A percentile compares a stretch with the other conserved stretches of the same genome.
Conservation (phyloP, 139 green algal genomes). For the Tetraselmis chui region DNA sequence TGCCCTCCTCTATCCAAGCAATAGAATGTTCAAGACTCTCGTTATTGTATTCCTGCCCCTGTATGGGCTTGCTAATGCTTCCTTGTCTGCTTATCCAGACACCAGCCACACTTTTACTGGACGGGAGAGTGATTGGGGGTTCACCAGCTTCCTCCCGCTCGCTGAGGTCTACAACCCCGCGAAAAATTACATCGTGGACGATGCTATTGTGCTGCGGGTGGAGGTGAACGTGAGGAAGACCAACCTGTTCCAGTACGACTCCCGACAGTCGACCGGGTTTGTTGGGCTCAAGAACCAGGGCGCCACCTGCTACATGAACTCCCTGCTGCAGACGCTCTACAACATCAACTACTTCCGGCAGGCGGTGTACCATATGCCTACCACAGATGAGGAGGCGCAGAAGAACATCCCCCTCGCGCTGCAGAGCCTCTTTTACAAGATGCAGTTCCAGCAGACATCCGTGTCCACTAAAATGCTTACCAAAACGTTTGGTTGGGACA, state of each 20-base stretch:
- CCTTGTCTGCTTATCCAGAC: not conserved
- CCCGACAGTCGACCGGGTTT: constrained; percentile 79
- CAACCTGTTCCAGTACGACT: constrained; percentile 62
- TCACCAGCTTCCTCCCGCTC: constrained; percentile 5
- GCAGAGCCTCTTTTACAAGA: constrained; percentile 94
- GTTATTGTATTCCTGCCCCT: not conserved
- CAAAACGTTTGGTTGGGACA: constrained; percentile 94
- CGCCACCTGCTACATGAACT: constrained; percentile 99
- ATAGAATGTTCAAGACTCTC: not conserved
- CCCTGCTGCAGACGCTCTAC: constrained; percentile 93
- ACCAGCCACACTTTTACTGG: constrained; percentile 1
- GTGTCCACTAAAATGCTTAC: constrained; percentile 94
- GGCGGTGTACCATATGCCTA: constrained; percentile 97
- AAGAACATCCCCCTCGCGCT: constrained; percentile 87
- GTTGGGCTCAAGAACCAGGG: constrained; percentile 97
- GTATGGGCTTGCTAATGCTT: not conserved
- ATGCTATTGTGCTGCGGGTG: constrained; percentile 8
- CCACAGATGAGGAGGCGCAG: constrained; percentile 56
- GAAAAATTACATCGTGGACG: not conserved
- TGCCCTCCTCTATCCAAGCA: too few relatives aligned
- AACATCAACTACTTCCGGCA: constrained; percentile 86
- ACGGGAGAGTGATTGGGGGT: constrained; percentile 13
- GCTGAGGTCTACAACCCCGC: not conserved
- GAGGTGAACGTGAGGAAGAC: constrained; percentile 37
- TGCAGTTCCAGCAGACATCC: constrained; percentile 71